Percentiles rank a stretch among this genome's conserved stretches.
Evolutionary conservation across 805 yeast genomes (phyloP).

Genomic region (Candida berthetii): DNA sequence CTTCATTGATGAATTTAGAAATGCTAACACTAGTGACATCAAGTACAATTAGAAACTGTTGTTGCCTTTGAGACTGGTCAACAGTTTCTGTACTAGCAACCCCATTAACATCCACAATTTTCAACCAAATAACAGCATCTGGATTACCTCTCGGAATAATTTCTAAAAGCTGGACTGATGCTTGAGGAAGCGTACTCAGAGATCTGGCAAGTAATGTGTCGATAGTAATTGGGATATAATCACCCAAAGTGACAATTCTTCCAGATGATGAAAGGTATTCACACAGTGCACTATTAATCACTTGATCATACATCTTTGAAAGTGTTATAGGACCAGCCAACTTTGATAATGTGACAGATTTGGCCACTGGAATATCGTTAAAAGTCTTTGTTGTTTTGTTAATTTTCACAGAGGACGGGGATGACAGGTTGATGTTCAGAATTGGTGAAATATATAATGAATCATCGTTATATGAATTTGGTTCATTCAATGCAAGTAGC

Average conservation of each 20-base stretch:
- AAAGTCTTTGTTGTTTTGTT: constrained; percentile 13
- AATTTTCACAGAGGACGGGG: constrained; percentile 21
- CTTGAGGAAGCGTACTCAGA: constrained; percentile 20
- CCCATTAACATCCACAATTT: constrained; percentile 39
- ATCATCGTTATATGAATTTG: constrained; percentile 36
- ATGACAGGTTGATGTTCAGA: constrained; percentile 41
- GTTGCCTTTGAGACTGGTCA: constrained; percentile 10
- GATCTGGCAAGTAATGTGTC: constrained; percentile 64
- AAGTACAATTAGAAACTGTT: constrained; percentile 55
- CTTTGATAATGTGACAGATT: constrained; percentile 58
- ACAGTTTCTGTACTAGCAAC: constrained; percentile 21
- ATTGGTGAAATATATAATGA: constrained; percentile 59
- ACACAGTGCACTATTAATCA: constrained; percentile 56
- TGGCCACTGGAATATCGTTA: constrained; percentile 39
- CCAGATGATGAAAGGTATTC: constrained; percentile 49
- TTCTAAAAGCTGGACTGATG: constrained; percentile 21
- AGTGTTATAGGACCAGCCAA: constrained; percentile 65
- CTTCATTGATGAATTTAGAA: constrained; percentile 38
- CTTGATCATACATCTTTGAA: constrained; percentile 54
- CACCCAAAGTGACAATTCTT: constrained; percentile 59
- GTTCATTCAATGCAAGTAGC: constrained; percentile 59
- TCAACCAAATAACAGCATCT: constrained; percentile 83
- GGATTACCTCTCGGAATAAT: constrained; percentile 55
- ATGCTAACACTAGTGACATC: constrained; percentile 59
- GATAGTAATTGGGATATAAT: constrained; percentile 69